These are phyloP conservation scores for Xylaria sp. DNA, from an alignment of 2,329 filamentous ascomycete species.

Conservation along the genomic window DNA sequence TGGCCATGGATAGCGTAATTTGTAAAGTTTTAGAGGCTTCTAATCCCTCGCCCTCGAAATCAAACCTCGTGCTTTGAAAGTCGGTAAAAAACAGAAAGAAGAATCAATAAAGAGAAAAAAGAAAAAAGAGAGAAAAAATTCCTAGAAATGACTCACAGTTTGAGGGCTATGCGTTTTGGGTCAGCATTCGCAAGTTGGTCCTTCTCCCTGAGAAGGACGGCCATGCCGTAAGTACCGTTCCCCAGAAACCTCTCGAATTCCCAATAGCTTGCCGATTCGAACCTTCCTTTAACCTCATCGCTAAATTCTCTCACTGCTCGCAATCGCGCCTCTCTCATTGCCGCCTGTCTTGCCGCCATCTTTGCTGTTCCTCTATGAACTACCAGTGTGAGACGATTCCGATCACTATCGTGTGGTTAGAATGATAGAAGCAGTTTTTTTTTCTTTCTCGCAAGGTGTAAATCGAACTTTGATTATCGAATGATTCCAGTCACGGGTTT, in stretches of 20 bases:
- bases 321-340: background rate
- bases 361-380: background rate
- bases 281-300: background rate
- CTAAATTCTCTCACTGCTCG: background rate
- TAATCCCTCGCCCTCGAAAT: too few species aligned
- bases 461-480: background rate
- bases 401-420: background rate
- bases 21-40: too few species aligned
- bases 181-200: background rate
- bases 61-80: too few species aligned
- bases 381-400: background rate
- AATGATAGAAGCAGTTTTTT: background rate
- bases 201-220: slow-evolving; percentile 11
- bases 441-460: background rate
- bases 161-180: slow-evolving; percentile 16
- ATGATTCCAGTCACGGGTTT: background rate
- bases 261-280: slow-evolving; percentile 14
- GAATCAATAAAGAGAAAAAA: too few species aligned
- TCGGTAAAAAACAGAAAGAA: too few species aligned
- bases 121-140: too few species aligned
- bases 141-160: background rate
- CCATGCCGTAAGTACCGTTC: slow-evolving; percentile 3
- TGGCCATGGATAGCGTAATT: too few species aligned
- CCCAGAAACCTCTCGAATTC: slow-evolving; percentile 23
- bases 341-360: background rate